Evolutionary conservation across 768 basidiomycete species (phyloP), one percentile per base, ranked within the genome.

Genomic region (Amanita pseudoporphyria): DNA sequence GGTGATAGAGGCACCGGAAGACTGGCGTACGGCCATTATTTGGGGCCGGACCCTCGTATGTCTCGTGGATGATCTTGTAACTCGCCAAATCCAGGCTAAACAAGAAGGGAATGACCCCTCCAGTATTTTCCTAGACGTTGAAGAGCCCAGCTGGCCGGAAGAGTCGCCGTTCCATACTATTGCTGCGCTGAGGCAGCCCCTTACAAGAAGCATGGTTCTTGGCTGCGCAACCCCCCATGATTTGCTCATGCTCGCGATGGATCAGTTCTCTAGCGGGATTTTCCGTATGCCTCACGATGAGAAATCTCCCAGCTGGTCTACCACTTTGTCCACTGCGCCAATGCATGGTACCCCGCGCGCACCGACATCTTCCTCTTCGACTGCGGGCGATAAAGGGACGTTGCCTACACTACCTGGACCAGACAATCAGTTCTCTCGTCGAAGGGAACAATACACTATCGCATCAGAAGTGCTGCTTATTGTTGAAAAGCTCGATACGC

Each of bases 191-290:
- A 67, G 78, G 12, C 74, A 77, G 10, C 77, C 77, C 2, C 61
- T 73, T 16, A 74, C 76, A 13, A 64, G 68, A 9, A 70, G 77
- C 42, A 72, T 78, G 65, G 64, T 70, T 9, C 62, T 81, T 7
- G 56, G 64, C 14, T 60, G 59, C 4, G 66, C 70, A 3, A 60
- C 65, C 12, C 67, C 77, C 5, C 62, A 76, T 59, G 79, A 81
- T 38, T 60, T 84, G 36, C 65, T 83, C 62, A 60, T 71, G 13
- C 67, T 81, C 28, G 81, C 83, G 6, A 78, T 80, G 67, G 83
- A 84, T 60, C 82, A 83, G 53, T 82, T 84, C 58, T 75, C 75
- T 5, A 68, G 81, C 18, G 83, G 81, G 5, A 82, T 84, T 50
- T 78, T 85, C 59, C 77, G 82, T 59, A 82, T 83, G 82, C 83